A percentile compares a stretch with the other conserved stretches of the same genome.
Evolutionary conservation across 345 rosid species (phyloP).

Genomic region (Eucalyptus tenuipes): DNA sequence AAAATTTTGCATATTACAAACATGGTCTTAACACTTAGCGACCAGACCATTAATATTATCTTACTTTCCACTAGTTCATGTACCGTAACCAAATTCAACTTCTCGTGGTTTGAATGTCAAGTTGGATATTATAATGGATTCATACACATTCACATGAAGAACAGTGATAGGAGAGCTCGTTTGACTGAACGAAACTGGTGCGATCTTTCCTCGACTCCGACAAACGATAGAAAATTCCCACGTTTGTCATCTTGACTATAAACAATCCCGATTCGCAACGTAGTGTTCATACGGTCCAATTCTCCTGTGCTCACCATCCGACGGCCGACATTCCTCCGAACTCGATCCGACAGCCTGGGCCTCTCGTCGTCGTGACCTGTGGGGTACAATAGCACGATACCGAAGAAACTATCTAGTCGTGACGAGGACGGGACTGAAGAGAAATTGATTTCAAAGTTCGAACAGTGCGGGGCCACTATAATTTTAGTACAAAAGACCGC

Average conservation of each 20-base stretch:
- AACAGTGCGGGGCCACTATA: neutral
- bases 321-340: neutral
- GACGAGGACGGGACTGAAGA: neutral
- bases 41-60: neutral
- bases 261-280: neutral
- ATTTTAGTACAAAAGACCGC: neutral
- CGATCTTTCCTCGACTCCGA: neutral
- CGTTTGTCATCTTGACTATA: neutral
- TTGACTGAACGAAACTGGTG: neutral
- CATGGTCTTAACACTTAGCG: neutral
- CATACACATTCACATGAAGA: neutral
- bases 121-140: neutral
- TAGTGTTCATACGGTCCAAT: neutral
- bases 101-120: neutral
- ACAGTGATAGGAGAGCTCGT: neutral
- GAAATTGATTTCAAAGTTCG: neutral
- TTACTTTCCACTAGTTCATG: neutral
- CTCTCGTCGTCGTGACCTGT: neutral
- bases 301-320: neutral
- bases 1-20: neutral
- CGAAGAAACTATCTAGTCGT: neutral
- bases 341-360: neutral
- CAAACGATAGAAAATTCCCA: neutral
- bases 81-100: neutral
- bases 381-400: neutral